Conservation (phyloP, 2,329 filamentous ascomycete genomes). For the Nigrospora oryzae region DNA sequence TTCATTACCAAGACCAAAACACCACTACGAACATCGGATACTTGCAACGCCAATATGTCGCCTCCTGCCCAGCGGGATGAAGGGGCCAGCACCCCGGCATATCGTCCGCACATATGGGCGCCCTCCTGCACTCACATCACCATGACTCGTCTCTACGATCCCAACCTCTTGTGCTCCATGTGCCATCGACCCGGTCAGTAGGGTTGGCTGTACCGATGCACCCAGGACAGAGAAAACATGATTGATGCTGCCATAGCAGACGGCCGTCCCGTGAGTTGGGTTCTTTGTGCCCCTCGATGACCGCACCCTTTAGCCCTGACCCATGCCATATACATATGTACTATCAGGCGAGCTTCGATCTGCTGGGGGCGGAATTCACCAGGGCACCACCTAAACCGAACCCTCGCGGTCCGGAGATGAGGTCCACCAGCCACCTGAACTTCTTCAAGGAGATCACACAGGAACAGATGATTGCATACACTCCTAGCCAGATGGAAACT, state of each 20-base stretch:
- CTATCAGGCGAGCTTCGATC: constrained; percentile 14
- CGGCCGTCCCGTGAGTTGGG: constrained; percentile 14
- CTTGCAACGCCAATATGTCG: too few species aligned
- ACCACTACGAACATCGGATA: too few species aligned
- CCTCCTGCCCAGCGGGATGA: too few species aligned
- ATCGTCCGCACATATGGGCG: constrained; percentile 4
- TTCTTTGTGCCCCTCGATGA: not conserved
- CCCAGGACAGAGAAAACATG: constrained; percentile 24
- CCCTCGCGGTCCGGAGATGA: constrained; percentile 28
- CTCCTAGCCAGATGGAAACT: constrained; percentile 33
- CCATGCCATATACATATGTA: constrained; percentile 3
- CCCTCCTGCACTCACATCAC: constrained; percentile 55
- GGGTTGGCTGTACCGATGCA: constrained; percentile 68
- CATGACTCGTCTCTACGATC: constrained; percentile 57
- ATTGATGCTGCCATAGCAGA: constrained; percentile 26
- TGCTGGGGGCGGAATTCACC: constrained; percentile 23
- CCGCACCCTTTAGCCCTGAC: too few species aligned
- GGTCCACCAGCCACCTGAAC: constrained; percentile 29
- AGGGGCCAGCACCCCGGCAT: constrained; percentile 4
- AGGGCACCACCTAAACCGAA: constrained; percentile 24
- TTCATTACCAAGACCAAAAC: too few species aligned
- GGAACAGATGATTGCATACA: constrained; percentile 35
- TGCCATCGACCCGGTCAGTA: constrained; percentile 49
- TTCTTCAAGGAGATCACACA: constrained; percentile 34
- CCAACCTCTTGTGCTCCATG: constrained; percentile 41